These are phyloP conservation scores for Trametes sanguinea DNA, from an alignment of 768 basidiomycete species.

Conservation along the genomic window DNA sequence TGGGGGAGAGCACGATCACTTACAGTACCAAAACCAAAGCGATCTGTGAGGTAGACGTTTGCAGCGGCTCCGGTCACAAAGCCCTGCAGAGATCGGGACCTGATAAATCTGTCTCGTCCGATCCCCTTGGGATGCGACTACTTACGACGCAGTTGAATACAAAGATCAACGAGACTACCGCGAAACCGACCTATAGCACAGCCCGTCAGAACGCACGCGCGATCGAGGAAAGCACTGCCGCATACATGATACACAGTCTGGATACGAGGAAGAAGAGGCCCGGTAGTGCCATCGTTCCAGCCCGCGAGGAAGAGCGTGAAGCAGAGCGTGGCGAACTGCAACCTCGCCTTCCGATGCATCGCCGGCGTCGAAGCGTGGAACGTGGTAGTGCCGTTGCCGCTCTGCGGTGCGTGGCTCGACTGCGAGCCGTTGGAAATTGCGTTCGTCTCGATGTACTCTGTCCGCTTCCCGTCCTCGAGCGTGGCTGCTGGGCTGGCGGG, in stretches of 20 bases:
- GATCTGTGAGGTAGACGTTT: constrained; percentile 52
- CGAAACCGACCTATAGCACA: constrained; percentile 45
- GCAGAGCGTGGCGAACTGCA: constrained; percentile 60
- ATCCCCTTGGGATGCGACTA: background rate
- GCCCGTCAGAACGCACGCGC: background rate
- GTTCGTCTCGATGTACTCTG: constrained; percentile 19
- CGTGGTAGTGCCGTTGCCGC: background rate
- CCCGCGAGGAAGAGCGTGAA: constrained; percentile 63
- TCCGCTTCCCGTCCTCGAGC: constrained; percentile 11
- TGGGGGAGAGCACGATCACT: background rate
- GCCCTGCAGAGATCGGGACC: constrained; percentile 35
- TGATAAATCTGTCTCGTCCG: no score
- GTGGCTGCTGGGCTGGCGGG: background rate
- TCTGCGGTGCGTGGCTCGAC: background rate
- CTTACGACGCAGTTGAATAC: constrained; percentile 48
- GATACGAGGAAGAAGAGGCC: constrained; percentile 73
- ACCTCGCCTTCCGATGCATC: constrained; percentile 18
- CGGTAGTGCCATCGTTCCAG: constrained; percentile 78
- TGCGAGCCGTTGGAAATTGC: background rate
- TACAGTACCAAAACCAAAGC: constrained; percentile 53
- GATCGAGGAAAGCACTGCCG: background rate
- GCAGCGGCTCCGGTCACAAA: constrained; percentile 48
- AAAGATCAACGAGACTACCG: constrained; percentile 63
- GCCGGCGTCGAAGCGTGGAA: constrained; percentile 15
- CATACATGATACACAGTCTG: constrained; percentile 55